phyloP scores from a whole-genome alignment of 2,329 filamentous ascomycete species.

The Passalora sequoiae region DNA sequence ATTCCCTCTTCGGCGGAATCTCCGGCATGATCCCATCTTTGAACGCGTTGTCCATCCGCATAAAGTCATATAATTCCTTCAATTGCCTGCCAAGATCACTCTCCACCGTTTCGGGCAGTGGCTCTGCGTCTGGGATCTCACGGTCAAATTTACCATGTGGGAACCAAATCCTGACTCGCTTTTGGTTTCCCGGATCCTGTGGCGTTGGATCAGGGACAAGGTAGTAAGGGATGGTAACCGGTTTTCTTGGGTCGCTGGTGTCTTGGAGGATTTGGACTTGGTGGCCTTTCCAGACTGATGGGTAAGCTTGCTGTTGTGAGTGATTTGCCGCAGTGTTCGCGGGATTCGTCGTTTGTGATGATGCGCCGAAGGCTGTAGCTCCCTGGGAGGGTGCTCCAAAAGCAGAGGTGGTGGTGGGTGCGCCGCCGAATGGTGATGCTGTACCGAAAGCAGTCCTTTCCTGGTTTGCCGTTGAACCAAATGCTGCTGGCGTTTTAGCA shows the following conservation, averaged over 20 bases:
- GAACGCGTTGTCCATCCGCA: constrained; percentile 63
- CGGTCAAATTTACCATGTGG: constrained; percentile 56
- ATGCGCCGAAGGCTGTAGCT: constrained; percentile 2
- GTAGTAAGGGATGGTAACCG: constrained; percentile 2
- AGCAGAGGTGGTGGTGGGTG: not conserved
- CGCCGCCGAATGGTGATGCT: constrained; percentile 15
- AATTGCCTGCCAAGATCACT: constrained; percentile 49
- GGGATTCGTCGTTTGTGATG: no score
- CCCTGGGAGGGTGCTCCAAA: not conserved
- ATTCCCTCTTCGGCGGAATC: constrained; percentile 72
- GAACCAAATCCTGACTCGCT: constrained; percentile 6
- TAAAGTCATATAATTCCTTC: constrained; percentile 59
- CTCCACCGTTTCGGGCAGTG: constrained; percentile 53
- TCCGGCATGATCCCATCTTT: constrained; percentile 67
- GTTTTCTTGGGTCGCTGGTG: not conserved
- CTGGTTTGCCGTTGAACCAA: no score
- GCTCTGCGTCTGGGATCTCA: constrained; percentile 50
- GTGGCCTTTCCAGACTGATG: no score
- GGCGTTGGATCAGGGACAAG: not conserved
- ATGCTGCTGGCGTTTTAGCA: not conserved
- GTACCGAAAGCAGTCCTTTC: no score
- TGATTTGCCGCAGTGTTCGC: no score
- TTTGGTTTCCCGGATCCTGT: not conserved
- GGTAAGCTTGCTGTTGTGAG: no score
- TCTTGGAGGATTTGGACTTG: constrained; percentile 6